Evolutionary conservation across 768 basidiomycete genomes (phyloP).

Genomic region (Butyriboletus loyo): DNA sequence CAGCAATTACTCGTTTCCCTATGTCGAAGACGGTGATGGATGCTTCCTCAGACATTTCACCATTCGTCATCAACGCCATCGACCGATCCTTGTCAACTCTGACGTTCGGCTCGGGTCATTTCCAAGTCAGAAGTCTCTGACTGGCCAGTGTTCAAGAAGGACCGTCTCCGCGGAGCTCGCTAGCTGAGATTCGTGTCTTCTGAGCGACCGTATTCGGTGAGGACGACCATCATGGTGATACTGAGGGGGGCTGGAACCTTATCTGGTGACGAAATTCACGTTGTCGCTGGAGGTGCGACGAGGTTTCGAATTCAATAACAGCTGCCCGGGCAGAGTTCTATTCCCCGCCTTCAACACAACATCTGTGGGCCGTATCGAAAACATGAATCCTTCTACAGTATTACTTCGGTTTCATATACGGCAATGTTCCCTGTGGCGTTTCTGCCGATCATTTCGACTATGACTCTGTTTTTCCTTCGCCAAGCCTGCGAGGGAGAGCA

Average conservation of each 20-base stretch:
- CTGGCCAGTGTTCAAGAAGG: slow-evolving; percentile 37
- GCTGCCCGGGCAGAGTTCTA: slow-evolving; percentile 68
- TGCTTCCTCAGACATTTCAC: slow-evolving; percentile 22
- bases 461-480: slow-evolving; percentile 34
- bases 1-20: slow-evolving; percentile 37
- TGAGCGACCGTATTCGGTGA: slow-evolving; percentile 46
- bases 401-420: slow-evolving; percentile 79
- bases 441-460: slow-evolving; percentile 73
- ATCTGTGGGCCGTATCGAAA: slow-evolving; percentile 39
- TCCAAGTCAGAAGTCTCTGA: slow-evolving; percentile 29
- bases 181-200: slow-evolving; percentile 37
- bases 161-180: slow-evolving; percentile 7
- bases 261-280: slow-evolving; percentile 49
- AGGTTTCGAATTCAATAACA: slow-evolving; percentile 68
- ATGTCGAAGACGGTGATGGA: slow-evolving; percentile 18
- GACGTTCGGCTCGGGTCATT: slow-evolving; percentile 37
- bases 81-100: slow-evolving; percentile 31
- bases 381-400: slow-evolving; percentile 65
- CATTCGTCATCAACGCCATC: slow-evolving; percentile 20
- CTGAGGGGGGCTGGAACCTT: slow-evolving; percentile 40
- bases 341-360: slow-evolving; percentile 40
- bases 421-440: slow-evolving; percentile 61
- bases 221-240: slow-evolving; percentile 36
- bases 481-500: slow-evolving; percentile 51
- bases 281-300: slow-evolving; percentile 55